A percentile compares a stretch with the other conserved stretches of the same genome.
phyloP scores from a whole-genome alignment of 345 rosid genomes.

The Raphanus sativus region DNA sequence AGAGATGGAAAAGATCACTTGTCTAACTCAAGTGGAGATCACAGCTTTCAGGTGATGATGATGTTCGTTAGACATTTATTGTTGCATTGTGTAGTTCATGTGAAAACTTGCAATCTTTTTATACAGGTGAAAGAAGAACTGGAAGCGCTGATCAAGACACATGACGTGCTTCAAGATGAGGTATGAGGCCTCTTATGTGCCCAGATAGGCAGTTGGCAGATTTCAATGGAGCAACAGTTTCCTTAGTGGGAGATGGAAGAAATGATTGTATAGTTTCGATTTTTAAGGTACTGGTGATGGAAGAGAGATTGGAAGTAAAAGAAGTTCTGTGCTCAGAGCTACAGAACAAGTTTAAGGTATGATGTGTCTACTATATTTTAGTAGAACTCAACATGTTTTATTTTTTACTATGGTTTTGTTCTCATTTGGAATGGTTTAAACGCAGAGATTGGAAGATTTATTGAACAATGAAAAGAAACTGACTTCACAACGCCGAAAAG shows the following conservation, averaged over 20 bases:
- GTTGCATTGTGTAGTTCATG: background rate
- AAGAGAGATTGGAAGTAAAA: slow-evolving; percentile 53
- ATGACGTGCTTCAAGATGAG: slow-evolving; percentile 60
- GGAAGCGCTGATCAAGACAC: slow-evolving; percentile 50
- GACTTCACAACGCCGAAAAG: slow-evolving; percentile 58
- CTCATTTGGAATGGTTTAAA: slow-evolving; percentile 38
- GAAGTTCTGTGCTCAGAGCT: slow-evolving; percentile 50
- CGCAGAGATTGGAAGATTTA: slow-evolving; percentile 73
- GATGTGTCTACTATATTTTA: slow-evolving; percentile 9
- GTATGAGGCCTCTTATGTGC: slow-evolving; percentile 37
- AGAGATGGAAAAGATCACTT: slow-evolving; percentile 52
- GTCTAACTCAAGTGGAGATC: slow-evolving; percentile 55
- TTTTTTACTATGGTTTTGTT: slow-evolving; percentile 9
- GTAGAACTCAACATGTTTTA: background rate
- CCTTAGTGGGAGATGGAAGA: background rate
- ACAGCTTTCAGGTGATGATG: slow-evolving; percentile 50
- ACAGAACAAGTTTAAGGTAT: slow-evolving; percentile 68
- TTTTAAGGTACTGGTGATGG: slow-evolving; percentile 55
- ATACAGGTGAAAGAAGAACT: slow-evolving; percentile 62
- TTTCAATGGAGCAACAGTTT: background rate
- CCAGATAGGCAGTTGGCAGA: background rate
- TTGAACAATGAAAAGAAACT: slow-evolving; percentile 62
- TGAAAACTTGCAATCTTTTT: background rate
- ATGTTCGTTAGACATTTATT: background rate
- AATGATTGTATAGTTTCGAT: slow-evolving; percentile 15